Base-by-base conservation (phyloP, 2,329 filamentous ascomycete species). In the Onygenales sp. region DNA sequence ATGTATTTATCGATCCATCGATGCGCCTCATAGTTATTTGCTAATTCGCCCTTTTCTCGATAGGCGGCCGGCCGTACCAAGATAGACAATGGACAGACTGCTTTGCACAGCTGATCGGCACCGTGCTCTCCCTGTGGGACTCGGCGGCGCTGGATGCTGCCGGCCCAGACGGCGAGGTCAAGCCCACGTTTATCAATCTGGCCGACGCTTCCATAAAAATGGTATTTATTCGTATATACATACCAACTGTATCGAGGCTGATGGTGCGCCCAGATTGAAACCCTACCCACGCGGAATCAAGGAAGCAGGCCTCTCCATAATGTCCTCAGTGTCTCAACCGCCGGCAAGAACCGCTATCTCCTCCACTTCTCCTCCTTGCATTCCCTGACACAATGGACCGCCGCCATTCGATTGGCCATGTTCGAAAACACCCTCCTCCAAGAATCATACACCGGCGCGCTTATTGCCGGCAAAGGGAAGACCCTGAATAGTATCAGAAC, bases 131-230 rank as follows among this genome's bases (percentile, higher is more conserved):
- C 6, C 75, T 97, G 49, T 98, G 93, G 93, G 92, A 98, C 71
- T 91, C 92, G 27, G 84, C 87, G 58, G 90, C 93, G 67, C 78
- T 97, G 54, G 93, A 98, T 72, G 84, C 83, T 40, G 91, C 88
- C 10, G 89, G 88, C 37, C 85, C 89, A 61, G 83, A 93, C 63
- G 87, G 85, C 59, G 88, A 95, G 65, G 87, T 95, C 47, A 75
- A 92, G 42, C 89, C 90, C 34, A 93, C 88, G 49, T 98, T 96
- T 67, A 91, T 98, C 69, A 98, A 98, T 65, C 74, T 98, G 55
- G 95, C 93, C 6, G 93, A 98, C 77, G 93, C 93, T 17, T 95
- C 93, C 0, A 90, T 98, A 62, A 95, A 95, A 71, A 96, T 97
- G 90, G 93, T 96, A 78, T 45, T 56, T 39, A 51, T 8, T n/a